These are phyloP conservation scores for Calocybe indica DNA, from an alignment of 768 basidiomycete genomes.

Conservation along the genomic window DNA sequence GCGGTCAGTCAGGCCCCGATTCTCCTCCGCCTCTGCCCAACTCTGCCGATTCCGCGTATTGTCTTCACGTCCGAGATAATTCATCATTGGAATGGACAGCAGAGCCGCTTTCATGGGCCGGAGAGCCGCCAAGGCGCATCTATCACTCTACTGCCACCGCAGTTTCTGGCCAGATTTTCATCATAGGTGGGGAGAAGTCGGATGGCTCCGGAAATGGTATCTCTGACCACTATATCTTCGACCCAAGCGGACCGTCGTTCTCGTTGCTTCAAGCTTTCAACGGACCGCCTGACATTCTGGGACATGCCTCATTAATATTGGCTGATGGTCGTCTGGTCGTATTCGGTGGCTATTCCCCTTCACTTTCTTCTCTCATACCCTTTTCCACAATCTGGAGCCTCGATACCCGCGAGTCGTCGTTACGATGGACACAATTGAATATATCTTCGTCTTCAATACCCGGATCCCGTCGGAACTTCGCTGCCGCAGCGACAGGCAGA, in stretches of 20 bases:
- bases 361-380: conserved; percentile 40
- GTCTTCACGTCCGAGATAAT: conserved; percentile 40
- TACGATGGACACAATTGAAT: conserved; percentile 44
- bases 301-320: conserved; percentile 68
- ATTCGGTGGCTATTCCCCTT: conserved; percentile 64
- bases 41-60: conserved; percentile 54
- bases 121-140: conserved; percentile 71
- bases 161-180: conserved; percentile 47
- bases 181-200: conserved; percentile 77
- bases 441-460: conserved; percentile 40
- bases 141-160: conserved; percentile 59
- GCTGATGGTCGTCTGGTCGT: conserved; percentile 64
- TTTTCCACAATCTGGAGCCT: conserved; percentile 59
- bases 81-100: conserved; percentile 38
- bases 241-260: conserved; percentile 46
- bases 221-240: conserved; percentile 60
- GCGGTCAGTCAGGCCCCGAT: conserved; percentile 66
- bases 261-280: conserved; percentile 43
- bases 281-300: conserved; percentile 64
- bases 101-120: conserved; percentile 48
- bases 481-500: conserved; percentile 43
- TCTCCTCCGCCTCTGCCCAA: conserved; percentile 45
- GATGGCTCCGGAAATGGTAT: conserved; percentile 69
- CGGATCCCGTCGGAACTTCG: conserved; percentile 58
- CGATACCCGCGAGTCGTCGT: conserved; percentile 43